Evolutionary conservation across 2,329 filamentous ascomycete genomes (phyloP), one percentile per base, ranked within the genome.

Genomic region (Magnaporthiopsis rhizophila): DNA sequence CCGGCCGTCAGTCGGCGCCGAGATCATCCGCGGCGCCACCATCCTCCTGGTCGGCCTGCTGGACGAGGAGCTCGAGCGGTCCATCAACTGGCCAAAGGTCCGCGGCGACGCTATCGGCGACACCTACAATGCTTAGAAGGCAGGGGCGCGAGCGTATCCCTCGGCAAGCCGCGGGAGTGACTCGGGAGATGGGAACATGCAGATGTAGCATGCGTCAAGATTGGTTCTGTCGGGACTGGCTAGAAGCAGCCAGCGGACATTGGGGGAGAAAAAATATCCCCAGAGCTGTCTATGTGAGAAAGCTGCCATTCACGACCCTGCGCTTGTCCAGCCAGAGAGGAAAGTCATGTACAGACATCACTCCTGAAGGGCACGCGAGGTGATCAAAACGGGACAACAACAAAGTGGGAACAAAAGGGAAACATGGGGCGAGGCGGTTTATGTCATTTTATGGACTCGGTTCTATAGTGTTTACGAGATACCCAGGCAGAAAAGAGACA

Each of bases 41-140:
- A 94, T 99, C 61, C 93, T 92, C 67, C 83, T 96, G 21, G 90
- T 95, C 65, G 95, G 95, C 2, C 80, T 96, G 65, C 88, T 99
- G 38, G 92, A 99, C 75, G 93, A 97, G 76, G 84, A 90, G 70
- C 80, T 98, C 65, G 95, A 99, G 77, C 84, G 83, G 56, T 92
- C 89, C 71, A 98, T 99, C 73, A 89, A 97, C 78, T 99, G 95
- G 95, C 83, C 84, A 26, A 88, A 96, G 75, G 95, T 99, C 56
- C 89, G 90, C 74, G 94, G 94, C 5, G 86, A 88, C 65, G 86
- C 89, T 36, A 89, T 98, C 71, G 91, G 91, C 65, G 87, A 87
- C 63, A 93, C 92, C 71, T 97, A 95, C 77, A 92, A 97, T 73
- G 70, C 77, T 68, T 86, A 76, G 71, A 58, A 11, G 11, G 36